phyloP scores from a whole-genome alignment of 2,329 filamentous ascomycete genomes.

The Ophiostoma piceae region DNA sequence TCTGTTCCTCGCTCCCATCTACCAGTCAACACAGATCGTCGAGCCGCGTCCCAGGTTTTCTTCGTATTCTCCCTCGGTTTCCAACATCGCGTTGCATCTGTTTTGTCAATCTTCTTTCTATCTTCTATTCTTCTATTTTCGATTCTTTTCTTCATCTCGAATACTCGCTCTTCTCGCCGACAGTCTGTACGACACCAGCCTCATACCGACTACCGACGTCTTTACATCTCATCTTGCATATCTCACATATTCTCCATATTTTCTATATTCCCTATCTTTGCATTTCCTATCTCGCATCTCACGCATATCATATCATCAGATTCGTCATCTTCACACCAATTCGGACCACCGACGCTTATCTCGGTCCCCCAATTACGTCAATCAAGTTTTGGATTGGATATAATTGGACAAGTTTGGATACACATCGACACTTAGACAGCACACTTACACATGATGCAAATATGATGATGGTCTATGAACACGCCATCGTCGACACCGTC shows the following conservation, averaged over 20 bases:
- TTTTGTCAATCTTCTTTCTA: background rate
- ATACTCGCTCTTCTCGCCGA: background rate
- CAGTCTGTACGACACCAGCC: background rate
- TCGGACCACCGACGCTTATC: conserved; percentile 13
- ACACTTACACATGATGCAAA: conserved; percentile 20
- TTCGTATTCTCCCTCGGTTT: background rate
- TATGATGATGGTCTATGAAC: conserved; percentile 41
- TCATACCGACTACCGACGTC: background rate
- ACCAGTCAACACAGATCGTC: background rate
- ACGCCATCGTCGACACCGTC: conserved; percentile 38
- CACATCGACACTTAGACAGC: background rate
- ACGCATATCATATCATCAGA: background rate
- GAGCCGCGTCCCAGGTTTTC: conserved; percentile 10
- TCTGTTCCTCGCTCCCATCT: background rate
- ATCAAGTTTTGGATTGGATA: background rate
- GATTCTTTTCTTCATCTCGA: background rate
- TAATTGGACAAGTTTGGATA: background rate
- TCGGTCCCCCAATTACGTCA: conserved; percentile 1
- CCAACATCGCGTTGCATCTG: background rate
- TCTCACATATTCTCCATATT: background rate
- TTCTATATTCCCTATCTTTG: too few species aligned
- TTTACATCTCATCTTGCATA: background rate
- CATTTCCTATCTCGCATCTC: background rate
- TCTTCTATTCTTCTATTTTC: background rate
- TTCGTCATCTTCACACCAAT: background rate